Evolutionary conservation across 2,329 filamentous ascomycete species (phyloP).

Genomic region (Botrytis cinerea): DNA sequence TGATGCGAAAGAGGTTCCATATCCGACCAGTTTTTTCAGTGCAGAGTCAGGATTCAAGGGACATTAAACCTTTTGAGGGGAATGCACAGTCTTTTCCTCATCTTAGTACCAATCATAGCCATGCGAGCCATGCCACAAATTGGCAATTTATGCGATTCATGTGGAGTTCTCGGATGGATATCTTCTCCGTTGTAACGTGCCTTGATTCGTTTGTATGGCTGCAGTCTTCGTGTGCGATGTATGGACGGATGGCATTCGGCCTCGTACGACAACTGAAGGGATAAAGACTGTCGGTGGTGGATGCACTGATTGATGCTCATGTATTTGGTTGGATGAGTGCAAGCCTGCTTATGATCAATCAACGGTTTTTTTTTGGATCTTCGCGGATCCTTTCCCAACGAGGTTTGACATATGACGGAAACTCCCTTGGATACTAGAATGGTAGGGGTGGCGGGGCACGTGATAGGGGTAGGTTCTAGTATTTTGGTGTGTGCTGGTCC

Average conservation of each 20-base stretch:
- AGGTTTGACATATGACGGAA: not conserved
- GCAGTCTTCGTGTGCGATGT: not conserved
- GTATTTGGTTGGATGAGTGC: not conserved
- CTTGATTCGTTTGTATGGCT: not conserved
- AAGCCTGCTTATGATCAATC: not conserved
- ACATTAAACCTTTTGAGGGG: not conserved
- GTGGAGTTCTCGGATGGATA: not conserved
- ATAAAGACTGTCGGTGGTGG: not conserved
- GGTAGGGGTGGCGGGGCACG: not conserved
- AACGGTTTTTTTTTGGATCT: not conserved
- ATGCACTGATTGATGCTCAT: not conserved
- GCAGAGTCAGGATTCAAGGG: not conserved
- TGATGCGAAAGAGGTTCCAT: slow-evolving; percentile 1
- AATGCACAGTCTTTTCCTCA: not conserved
- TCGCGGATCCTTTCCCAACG: not conserved
- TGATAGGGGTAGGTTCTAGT: not conserved
- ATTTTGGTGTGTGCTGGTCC: not conserved
- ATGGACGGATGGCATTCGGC: not conserved
- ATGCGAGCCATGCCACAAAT: no score
- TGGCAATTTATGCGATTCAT: not conserved
- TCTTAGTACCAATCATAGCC: not conserved
- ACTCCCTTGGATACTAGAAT: not conserved
- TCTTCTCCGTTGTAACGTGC: not conserved
- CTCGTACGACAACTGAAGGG: not conserved
- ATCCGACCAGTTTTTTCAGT: not conserved